These are phyloP conservation scores for Cucurbita pepo DNA, from an alignment of 306 rosid genomes.

Conservation along the genomic window DNA sequence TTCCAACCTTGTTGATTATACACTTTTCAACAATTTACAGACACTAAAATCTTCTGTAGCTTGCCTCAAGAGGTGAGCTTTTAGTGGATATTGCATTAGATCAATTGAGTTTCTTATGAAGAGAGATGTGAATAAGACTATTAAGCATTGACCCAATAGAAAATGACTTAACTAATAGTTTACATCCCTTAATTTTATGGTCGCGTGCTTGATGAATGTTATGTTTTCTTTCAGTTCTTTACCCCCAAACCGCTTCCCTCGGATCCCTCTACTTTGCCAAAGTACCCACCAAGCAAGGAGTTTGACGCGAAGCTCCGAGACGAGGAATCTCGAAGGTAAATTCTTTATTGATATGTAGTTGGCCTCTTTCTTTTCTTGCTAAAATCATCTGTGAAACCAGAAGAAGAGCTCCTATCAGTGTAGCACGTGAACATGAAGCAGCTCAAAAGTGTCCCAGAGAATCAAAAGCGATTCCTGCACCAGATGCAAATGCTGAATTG, in stretches of 20 bases:
- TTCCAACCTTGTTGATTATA: neutral
- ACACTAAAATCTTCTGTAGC: neutral
- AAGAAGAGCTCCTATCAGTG: constrained; percentile 17
- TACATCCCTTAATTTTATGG: neutral
- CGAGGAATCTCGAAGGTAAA: constrained; percentile 65
- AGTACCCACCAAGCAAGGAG: constrained; percentile 81
- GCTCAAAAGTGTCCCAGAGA: constrained; percentile 19
- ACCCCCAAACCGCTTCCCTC: constrained; percentile 55
- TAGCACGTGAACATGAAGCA: constrained; percentile 27
- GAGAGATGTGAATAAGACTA: neutral
- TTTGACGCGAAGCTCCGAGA: constrained; percentile 56
- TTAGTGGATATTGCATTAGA: neutral
- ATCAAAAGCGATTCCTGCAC: constrained; percentile 34
- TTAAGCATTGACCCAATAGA: neutral
- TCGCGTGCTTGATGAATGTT: neutral
- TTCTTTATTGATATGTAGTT: neutral
- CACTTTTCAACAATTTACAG: too few species aligned
- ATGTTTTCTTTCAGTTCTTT: constrained; percentile 39
- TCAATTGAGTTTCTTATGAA: neutral
- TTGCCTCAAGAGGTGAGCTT: neutral
- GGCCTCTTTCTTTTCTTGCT: neutral
- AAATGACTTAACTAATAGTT: neutral
- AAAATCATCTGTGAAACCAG: constrained; percentile 16
- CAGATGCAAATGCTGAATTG: constrained; percentile 34
- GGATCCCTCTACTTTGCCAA: constrained; percentile 60